These are phyloP conservation scores for Achaetomium macrosporum DNA, from an alignment of 2,329 filamentous ascomycete species.

Conservation along the genomic window DNA sequence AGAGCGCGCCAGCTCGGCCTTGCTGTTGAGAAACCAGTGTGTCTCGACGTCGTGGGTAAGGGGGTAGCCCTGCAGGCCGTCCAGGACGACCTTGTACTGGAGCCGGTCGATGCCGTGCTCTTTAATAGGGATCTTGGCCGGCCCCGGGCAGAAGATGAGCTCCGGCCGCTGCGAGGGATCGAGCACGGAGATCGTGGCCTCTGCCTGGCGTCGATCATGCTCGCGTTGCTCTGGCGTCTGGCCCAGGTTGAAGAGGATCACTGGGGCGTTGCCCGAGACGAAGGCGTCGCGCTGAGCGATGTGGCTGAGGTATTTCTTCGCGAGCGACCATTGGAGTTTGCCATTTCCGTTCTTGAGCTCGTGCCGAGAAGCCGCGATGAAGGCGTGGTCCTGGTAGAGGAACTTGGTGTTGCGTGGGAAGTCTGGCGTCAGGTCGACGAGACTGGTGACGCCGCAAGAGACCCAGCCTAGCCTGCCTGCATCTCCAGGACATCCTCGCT, in stretches of 20 bases:
- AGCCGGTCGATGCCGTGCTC: slow-evolving; percentile 28
- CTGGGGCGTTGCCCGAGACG: slow-evolving; percentile 24
- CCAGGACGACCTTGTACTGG: slow-evolving; percentile 28
- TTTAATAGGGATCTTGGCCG: slow-evolving; percentile 24
- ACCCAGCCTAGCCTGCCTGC: slow-evolving; percentile 28
- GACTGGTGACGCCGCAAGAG: slow-evolving; percentile 27
- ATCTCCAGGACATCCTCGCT: slow-evolving; percentile 21
- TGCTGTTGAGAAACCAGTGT: slow-evolving; percentile 34
- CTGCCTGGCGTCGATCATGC: slow-evolving; percentile 28
- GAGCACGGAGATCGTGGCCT: slow-evolving; percentile 29
- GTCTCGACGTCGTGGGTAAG: slow-evolving; percentile 28
- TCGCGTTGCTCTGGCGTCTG: slow-evolving; percentile 19
- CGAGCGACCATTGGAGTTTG: slow-evolving; percentile 21
- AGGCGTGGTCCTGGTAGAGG: slow-evolving; percentile 33
- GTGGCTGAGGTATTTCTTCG: slow-evolving; percentile 33
- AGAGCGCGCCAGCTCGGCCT: slow-evolving; percentile 31
- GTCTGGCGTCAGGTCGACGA: slow-evolving; percentile 23
- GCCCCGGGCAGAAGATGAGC: slow-evolving; percentile 31
- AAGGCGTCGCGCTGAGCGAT: slow-evolving; percentile 35
- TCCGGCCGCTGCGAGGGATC: slow-evolving; percentile 27
- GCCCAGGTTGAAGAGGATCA: slow-evolving; percentile 30
- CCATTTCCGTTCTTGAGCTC: slow-evolving; percentile 17
- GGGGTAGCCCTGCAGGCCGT: slow-evolving; percentile 28
- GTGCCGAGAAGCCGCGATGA: slow-evolving; percentile 24
- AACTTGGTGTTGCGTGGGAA: slow-evolving; percentile 33